Base-by-base conservation (phyloP, 1,139 yeast genomes). In the Chernovozyma aurita region DNA sequence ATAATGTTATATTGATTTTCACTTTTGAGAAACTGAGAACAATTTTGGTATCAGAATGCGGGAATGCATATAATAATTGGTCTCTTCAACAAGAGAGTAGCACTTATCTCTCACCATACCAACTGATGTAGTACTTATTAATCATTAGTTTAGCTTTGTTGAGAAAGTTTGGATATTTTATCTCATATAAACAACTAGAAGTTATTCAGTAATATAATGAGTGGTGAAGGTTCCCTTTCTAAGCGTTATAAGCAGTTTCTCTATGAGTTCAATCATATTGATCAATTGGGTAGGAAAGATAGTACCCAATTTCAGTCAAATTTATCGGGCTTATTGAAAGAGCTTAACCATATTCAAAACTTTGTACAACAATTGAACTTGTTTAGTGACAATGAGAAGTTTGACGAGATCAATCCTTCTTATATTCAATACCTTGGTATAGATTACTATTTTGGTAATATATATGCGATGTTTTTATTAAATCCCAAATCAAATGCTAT, bases 371-470 rank as follows among this genome's bases (percentile, higher is more conserved):
- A 54, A 17, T 47, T 70, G 17, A 59, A 68, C n/a, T 53, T 80
- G 21, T 81, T 80, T 55, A 80, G 87, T 48, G 62, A 61, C 7
- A 81, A 81, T 53, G 90, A 82, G 48, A 49, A 65, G 1, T 44
- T 80, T 3, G 76, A 72, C 1, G 90, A 82, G 45, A 49, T 82
- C 16, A 66, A 72, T 35, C 76, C 84, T 2, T 55, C 63, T 12
- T 75, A 82, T 32, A 52, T 82, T 18, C 79, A 77, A 28, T 80
- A 73, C 43, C 52, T 80, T 12, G 60, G 72, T 11, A 50, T 77
- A 1, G 75, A 76, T 40, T 81, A 63, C 49, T 71, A 77, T 44
- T 48, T 79, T 30, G 85, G 75, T 0, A 55, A 47, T 35, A 50
- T 63, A n/a, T 55, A 54, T 41, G 24, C 33, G 21, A 32, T 34